A percentile compares a stretch with the other conserved stretches of the same genome.
Evolutionary conservation across 1,139 yeast species (phyloP).

Genomic region (Saccharomyces hybrid): DNA sequence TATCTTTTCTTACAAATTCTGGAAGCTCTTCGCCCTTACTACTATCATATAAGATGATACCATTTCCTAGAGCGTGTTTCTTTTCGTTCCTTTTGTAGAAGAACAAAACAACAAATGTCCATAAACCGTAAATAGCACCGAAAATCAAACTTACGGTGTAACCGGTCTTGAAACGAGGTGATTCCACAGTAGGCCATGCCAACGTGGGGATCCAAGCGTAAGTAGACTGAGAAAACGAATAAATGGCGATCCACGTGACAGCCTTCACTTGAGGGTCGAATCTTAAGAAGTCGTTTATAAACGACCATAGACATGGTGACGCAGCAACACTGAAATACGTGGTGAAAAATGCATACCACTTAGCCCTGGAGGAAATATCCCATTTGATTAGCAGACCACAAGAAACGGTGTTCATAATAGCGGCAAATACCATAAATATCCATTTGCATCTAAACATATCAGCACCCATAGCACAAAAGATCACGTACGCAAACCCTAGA

Average conservation of each 20-base stretch:
- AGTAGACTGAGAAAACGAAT: conserved; percentile 33
- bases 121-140: conserved; percentile 44
- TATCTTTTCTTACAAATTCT: conserved; percentile 22
- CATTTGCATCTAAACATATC: conserved; percentile 33
- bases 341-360: conserved; percentile 34
- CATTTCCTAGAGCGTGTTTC: conserved; percentile 45
- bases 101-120: conserved; percentile 51
- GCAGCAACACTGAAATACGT: conserved; percentile 33
- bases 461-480: conserved; percentile 32
- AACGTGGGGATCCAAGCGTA: conserved; percentile 35
- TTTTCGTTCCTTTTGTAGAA: conserved; percentile 55
- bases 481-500: conserved; percentile 32
- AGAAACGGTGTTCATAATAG: conserved; percentile 39
- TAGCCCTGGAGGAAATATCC: conserved; percentile 32
- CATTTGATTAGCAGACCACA: conserved; percentile 42
- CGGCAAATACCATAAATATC: conserved; percentile 43
- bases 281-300: conserved; percentile 34
- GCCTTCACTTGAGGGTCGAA: conserved; percentile 35
- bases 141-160: conserved; percentile 46
- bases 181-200: conserved; percentile 50
- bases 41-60: conserved; percentile 37
- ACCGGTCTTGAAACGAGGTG: conserved; percentile 48
- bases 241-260: conserved; percentile 33
- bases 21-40: conserved; percentile 29
- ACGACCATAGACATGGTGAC: conserved; percentile 34